Evolutionary conservation across 768 basidiomycete species (phyloP), one percentile per base, ranked within the genome.

Genomic region (Lactifluus pinguis): DNA sequence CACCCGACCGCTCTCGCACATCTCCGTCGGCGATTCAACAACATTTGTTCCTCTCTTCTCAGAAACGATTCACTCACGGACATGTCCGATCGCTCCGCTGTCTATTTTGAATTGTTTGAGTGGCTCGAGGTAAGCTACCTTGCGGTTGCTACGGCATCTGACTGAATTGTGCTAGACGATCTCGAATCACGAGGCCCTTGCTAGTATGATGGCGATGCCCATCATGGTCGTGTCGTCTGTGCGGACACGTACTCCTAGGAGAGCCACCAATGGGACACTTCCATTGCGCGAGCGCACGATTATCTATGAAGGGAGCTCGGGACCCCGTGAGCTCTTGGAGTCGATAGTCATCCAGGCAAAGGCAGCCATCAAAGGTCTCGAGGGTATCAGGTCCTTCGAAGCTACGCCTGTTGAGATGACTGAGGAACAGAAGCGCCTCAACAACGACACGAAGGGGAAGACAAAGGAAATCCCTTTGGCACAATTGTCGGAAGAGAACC

Each of bases 121-220:
- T 98, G 94, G 94, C 79, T 98, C 11, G 89, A 94, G 83, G 93
- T 92, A 73, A 34, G 60, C 51, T 53, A 15, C 19, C 21, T 51
- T 45, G 62, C 57, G 15, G 50, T 34, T 29, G 42, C 5, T 38
- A 15, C 19, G 39, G 32, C 17, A 10, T 45, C 55, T 38, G 32
- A 60, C 52, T 53, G 19, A 50, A 52, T 38, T n/a, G 42, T n/a
- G 25, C 13, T 44, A 97, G 94, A 92, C 90, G 0, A 88, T 98
- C 49, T 95, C 93, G 6, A 86, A 86, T 66, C 94, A 97, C 64
- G 95, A 95, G 76, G 88, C 92, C 6, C 74, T 97, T 44, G 92
- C 92, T 15, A 91, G 89, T 62, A 94, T 95, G 88, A 91, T 95
- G 84, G 92, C 91, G 1, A 95, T 95, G 92, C 92, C 93, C 6